Evolutionary conservation across 306 rosid genomes (phyloP), one percentile per base, ranked within the genome.

Genomic region (Fragaria nilgerrensis): DNA sequence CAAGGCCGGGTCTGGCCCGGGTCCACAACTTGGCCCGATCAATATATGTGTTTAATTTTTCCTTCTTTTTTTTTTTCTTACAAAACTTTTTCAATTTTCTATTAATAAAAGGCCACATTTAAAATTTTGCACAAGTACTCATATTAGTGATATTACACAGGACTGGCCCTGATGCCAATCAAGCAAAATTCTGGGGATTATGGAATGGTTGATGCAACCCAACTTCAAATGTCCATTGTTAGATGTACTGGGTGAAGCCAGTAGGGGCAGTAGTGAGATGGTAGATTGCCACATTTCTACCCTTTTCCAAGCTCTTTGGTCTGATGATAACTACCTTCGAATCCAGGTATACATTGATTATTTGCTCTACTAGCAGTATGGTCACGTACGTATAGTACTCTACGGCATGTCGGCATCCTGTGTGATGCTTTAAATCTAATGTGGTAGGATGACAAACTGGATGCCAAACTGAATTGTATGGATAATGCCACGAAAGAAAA

Each of bases 241-340:
- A 11, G 73, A 69, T 5, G 53, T 45, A 69, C 23, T 69, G 11
- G 5, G 12, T 64, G 52, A 23, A 25, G 84, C 83, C 45, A 74
- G 75, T 62, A 58, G 14, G 17, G 78, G 6, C 39, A 29, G 32
- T 29, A 29, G 32, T 29, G 32, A 29, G 0, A 71, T 79, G 72
- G 47, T 62, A 20, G 79, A 79, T 17, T 58, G 2, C 65, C 62
- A 75, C 75, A 36, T 83, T 55, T 64, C 83, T 68, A 56, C 58
- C 0, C 43, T 27, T 47, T 79, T 65, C 29, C 78, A 78, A 22
- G 75, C 78, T 41, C 69, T 39, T 5, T 48, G 68, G 1, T 5
- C 41, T 22, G 37, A 68, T 0, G 25, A 79, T 1, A 53, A 45
- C 27, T 83, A 76, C 68, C 76, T 79, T 76, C 75, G 86, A n/a